Evolutionary conservation across 306 rosid genomes (phyloP), one percentile per base, ranked within the genome.

Genomic region (Morella rubra): DNA sequence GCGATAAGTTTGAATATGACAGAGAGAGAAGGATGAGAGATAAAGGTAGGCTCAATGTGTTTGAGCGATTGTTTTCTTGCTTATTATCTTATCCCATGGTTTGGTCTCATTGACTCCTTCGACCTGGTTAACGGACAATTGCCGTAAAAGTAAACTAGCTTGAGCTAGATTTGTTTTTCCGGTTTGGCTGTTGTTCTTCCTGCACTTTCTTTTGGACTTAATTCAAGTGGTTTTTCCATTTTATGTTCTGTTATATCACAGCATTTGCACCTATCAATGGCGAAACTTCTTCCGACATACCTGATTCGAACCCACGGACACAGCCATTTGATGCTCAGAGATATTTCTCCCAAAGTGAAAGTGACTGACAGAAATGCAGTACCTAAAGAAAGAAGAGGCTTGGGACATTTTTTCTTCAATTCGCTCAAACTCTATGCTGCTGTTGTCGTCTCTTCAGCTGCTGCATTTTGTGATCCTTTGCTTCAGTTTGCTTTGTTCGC

Each of bases 1-100:
- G 93, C 73, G 97, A 94, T 82, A 92, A 92, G 80, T 94, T 94
- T 81, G 98, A 94, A 85, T 92, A 87, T 71, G 98, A 91, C 81
- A 84, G 98, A 75, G 96, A 94, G 85, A 89, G 73, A 86, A 90
- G 97, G 87, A 90, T 90, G 97, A 86, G 78, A 71, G 97, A 94
- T 55, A 94, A 88, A 90, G 98, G 96, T 94, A 79, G 77, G 93
- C 82, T 54, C 44, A 74, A 73, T 54, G 60, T 84, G 24, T 76
- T 59, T 12, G 22, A 53, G 59, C 20, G 58, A 0, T 77, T 22
- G 44, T 55, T 15, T 44, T 71, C 40, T 32, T 66, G 46, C 74
- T 20, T 15, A 27, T 65, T 44, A 52, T 76, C 54, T 69, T 20
- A 42, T 58, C 13, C 46, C 50, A 20, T 61, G 49, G 77, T 80